Evolutionary conservation across 2,329 filamentous ascomycete species (phyloP).

Genomic region (Byssothecium circinans): DNA sequence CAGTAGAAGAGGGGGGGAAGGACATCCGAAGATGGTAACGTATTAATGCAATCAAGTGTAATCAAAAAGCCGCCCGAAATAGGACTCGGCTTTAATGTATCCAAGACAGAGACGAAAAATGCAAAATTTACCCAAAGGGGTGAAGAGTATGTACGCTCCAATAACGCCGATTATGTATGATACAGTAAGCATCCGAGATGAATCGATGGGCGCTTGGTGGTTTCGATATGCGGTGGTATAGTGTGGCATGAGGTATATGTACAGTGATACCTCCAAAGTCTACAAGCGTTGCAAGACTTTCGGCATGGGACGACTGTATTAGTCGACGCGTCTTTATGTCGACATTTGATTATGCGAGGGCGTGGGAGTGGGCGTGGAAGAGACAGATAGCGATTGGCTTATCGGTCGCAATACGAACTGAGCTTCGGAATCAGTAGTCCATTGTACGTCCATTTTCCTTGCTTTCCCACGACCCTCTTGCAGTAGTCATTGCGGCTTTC

Average conservation of each 20-base stretch:
- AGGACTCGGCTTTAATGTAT: constrained; percentile 9
- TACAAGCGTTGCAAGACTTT: no score
- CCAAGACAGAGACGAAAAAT: constrained; percentile 10
- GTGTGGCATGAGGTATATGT: background rate
- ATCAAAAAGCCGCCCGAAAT: constrained; percentile 7
- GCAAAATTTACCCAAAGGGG: constrained; percentile 7
- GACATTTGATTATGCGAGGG: constrained; percentile 8
- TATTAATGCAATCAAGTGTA: constrained; percentile 10
- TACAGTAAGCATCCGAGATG: constrained; percentile 10
- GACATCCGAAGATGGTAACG: constrained; percentile 3
- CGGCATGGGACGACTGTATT: background rate
- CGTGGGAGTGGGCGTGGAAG: constrained; percentile 26
- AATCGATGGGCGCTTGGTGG: background rate
- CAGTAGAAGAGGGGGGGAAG: constrained; percentile 3
- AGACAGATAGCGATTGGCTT: constrained; percentile 29
- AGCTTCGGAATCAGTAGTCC: constrained; percentile 38
- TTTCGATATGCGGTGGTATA: background rate
- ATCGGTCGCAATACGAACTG: constrained; percentile 36
- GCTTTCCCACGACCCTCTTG: constrained; percentile 35
- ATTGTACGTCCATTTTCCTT: constrained; percentile 42
- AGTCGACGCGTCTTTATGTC: background rate
- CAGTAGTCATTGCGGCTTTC: constrained; percentile 34
- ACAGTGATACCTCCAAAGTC: background rate
- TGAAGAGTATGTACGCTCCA: constrained; percentile 11
- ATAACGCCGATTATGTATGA: constrained; percentile 14